Evolutionary conservation across 2,329 filamentous ascomycete species (phyloP), one percentile per base, ranked within the genome.

Genomic region (Dactylella cylindrospora): DNA sequence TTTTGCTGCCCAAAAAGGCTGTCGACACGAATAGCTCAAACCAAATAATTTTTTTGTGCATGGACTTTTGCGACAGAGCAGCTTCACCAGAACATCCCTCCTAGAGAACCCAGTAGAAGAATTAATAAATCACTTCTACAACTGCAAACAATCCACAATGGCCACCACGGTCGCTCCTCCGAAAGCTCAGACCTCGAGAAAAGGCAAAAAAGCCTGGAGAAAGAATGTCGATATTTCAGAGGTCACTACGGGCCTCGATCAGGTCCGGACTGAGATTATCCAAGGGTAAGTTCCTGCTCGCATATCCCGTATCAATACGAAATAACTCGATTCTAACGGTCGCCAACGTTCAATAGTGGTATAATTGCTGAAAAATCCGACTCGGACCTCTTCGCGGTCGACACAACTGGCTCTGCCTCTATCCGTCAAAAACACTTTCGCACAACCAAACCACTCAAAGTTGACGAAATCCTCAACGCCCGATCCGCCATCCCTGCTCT

Each of bases 141-240:
- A 33, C 31, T 36, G 43, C 26, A 28, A 17, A 40, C 15, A 10
- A 31, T 47, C 25, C n/a, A 59, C 20, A 12, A 49, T 53, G 43
- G 31, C 54, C 15, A 85, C 88, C 13, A 90, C 90, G 8, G 83
- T 84, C 65, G 88, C 94, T 67, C 84, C 85, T 75, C 43, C 50
- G 50, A 62, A 62, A 31, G 90, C 82, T 66, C 93, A 98, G 74
- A 83, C 90, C 20, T 97, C 91, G 3, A 81, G 93, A 72, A 98
- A 98, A 73, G 93, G 94, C 69, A 97, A 97, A 76, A 97, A 95
- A 77, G 91, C 93, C 25, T 98, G 93, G 93, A 82, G 93, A 71
- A 98, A 97, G 74, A 95, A 98, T 76, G 89, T 98, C 73, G 89
- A 98, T 74, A 82, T 97, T 65, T 85, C 88, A 22, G 85, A 95